phyloP scores from a whole-genome alignment of 306 rosid genomes.

The Rosa chinensis region DNA sequence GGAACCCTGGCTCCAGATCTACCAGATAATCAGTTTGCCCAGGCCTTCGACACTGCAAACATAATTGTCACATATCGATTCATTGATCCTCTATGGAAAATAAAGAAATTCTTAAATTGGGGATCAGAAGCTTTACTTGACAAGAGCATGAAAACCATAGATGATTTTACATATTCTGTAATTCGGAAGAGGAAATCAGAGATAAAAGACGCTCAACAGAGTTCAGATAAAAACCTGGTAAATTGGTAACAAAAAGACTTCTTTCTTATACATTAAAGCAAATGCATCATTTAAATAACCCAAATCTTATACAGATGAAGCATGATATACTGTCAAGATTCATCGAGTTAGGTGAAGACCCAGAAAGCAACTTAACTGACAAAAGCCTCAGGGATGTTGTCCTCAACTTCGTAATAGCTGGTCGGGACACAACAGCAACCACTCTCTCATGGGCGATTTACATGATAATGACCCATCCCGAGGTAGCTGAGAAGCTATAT shows the following conservation, averaged over 20 bases:
- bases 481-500: conserved; percentile 71
- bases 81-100: conserved; percentile 82
- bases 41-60: conserved; percentile 85
- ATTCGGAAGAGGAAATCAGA: conserved; percentile 76
- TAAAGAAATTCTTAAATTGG: conserved; percentile 59
- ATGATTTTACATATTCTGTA: conserved; percentile 79
- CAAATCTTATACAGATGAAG: conserved; percentile 56
- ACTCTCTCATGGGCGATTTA: conserved; percentile 94
- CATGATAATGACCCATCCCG: conserved; percentile 68
- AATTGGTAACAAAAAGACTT: not conserved
- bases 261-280: not conserved
- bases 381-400: conserved; percentile 86
- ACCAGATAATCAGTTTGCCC: conserved; percentile 73
- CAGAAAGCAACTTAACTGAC: conserved; percentile 50
- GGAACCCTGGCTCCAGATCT: conserved; percentile 71
- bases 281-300: not conserved
- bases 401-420: conserved; percentile 92
- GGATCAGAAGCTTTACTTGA: conserved; percentile 89
- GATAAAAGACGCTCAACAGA: conserved; percentile 49
- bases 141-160: conserved; percentile 66
- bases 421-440: conserved; percentile 94
- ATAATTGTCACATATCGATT: conserved; percentile 84
- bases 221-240: conserved; percentile 53
- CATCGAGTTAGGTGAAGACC: conserved; percentile 61
- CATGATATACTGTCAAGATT: conserved; percentile 89